A percentile compares a stretch with the other conserved stretches of the same genome.
phyloP scores from a whole-genome alignment of 2,329 filamentous ascomycete genomes.

The Emergomyces africanus region DNA sequence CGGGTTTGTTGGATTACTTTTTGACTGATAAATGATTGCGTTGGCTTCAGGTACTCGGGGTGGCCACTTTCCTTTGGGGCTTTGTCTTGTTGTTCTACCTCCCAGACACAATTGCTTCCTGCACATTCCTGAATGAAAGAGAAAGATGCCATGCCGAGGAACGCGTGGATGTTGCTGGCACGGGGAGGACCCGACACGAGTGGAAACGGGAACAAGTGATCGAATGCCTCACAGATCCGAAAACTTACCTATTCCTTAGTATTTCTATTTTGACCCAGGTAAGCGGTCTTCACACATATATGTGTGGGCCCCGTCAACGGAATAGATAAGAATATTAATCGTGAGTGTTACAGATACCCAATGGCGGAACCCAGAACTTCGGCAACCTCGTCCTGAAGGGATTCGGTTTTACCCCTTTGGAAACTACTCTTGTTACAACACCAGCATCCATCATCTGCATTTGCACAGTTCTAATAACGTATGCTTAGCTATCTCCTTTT shows the following conservation, averaged over 20 bases:
- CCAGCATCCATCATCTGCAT: conserved; percentile 44
- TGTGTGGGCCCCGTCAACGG: not conserved
- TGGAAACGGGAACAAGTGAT: conserved; percentile 41
- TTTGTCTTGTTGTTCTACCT: conserved; percentile 37
- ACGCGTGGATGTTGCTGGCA: conserved; percentile 39
- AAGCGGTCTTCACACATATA: not conserved
- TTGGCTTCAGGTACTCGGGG: conserved; percentile 26
- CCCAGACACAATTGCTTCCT: conserved; percentile 42
- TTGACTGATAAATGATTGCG: not conserved
- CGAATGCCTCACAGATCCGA: conserved; percentile 45
- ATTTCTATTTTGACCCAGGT: conserved; percentile 36
- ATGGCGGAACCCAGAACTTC: conserved; percentile 49
- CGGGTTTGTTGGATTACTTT: not conserved
- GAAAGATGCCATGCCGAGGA: conserved; percentile 39
- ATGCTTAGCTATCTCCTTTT: not conserved
- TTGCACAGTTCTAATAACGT: conserved; percentile 2
- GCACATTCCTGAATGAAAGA: conserved; percentile 43
- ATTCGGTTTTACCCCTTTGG: conserved; percentile 43
- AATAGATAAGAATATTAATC: conserved; percentile 6
- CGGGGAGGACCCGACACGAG: conserved; percentile 37
- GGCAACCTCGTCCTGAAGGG: conserved; percentile 45
- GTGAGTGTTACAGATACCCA: conserved; percentile 39
- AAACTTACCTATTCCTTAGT: conserved; percentile 47
- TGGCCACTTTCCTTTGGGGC: conserved; percentile 40
- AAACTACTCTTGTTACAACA: conserved; percentile 46